Conservation (phyloP, 441 rosid genomes). For the Adansonia gregorii region DNA sequence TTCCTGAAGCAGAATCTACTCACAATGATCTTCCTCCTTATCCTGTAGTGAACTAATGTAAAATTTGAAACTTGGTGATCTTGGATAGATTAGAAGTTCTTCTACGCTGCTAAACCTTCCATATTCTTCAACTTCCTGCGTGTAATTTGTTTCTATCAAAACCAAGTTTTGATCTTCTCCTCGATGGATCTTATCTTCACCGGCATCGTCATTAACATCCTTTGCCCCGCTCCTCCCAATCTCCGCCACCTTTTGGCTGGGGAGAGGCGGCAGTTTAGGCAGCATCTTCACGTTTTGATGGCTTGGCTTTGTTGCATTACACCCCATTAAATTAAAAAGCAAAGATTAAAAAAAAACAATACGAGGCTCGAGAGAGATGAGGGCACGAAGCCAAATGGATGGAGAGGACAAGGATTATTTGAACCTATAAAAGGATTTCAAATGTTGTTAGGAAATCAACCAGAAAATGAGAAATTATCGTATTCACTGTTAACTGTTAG, state of each 20-base stretch:
- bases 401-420: too few relatives aligned
- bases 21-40: constrained; percentile 25
- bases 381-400: too few relatives aligned
- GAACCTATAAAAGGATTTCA: too few relatives aligned
- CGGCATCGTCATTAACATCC: too few relatives aligned
- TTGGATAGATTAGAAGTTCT: constrained; percentile 36
- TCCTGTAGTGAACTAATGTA: constrained; percentile 19
- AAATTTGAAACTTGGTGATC: constrained; percentile 83
- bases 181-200: too few relatives aligned
- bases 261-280: constrained; percentile 39
- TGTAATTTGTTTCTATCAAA: background rate
- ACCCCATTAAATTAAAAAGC: constrained; percentile 49
- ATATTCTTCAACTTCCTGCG: constrained; percentile 27
- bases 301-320: constrained; percentile 43
- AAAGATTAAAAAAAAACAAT: too few relatives aligned
- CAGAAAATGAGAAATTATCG: too few relatives aligned
- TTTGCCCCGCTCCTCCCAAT: constrained; percentile 34
- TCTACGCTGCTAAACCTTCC: constrained; percentile 31
- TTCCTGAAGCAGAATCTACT: background rate
- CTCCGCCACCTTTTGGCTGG: constrained; percentile 49
- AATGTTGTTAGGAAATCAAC: too few relatives aligned
- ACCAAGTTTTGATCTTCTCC: too few relatives aligned
- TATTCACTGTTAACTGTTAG: too few relatives aligned
- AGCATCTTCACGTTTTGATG: constrained; percentile 32
- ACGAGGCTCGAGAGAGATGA: too few relatives aligned